Conservation (phyloP, 331 rosid species). For the Quercus tomentella region DNA sequence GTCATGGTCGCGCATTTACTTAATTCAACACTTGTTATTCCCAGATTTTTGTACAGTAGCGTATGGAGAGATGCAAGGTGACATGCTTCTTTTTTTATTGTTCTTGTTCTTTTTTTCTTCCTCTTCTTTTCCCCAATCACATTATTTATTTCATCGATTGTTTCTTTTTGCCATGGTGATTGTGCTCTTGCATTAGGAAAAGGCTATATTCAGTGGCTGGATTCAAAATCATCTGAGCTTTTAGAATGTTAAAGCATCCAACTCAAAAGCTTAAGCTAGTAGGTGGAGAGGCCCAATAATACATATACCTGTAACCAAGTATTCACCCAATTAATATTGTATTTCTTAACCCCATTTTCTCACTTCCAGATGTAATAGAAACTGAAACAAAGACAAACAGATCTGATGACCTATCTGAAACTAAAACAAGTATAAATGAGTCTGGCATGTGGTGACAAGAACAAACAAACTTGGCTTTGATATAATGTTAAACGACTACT, state of each 20-base stretch:
- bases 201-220: constrained; percentile 5
- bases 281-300: no score
- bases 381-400: no score
- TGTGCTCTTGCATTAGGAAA: constrained; percentile 3
- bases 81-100: constrained; percentile 18
- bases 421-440: no score
- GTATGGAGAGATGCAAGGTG: constrained; percentile 97
- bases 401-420: no score
- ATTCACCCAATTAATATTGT: no score
- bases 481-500: no score
- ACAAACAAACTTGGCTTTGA: no score
- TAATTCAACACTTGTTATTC: constrained; percentile 80
- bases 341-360: no score
- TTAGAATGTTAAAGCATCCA: not conserved
- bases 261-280: no score
- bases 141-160: not conserved
- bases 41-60: constrained; percentile 84
- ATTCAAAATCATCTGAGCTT: not conserved
- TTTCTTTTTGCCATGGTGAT: constrained; percentile 1
- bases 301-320: no score
- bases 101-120: not conserved
- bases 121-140: not conserved
- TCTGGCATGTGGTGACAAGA: no score
- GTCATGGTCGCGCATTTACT: constrained; percentile 77
- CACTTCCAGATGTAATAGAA: no score